phyloP scores from a whole-genome alignment of 306 rosid species.

The Rosa lucieae region DNA sequence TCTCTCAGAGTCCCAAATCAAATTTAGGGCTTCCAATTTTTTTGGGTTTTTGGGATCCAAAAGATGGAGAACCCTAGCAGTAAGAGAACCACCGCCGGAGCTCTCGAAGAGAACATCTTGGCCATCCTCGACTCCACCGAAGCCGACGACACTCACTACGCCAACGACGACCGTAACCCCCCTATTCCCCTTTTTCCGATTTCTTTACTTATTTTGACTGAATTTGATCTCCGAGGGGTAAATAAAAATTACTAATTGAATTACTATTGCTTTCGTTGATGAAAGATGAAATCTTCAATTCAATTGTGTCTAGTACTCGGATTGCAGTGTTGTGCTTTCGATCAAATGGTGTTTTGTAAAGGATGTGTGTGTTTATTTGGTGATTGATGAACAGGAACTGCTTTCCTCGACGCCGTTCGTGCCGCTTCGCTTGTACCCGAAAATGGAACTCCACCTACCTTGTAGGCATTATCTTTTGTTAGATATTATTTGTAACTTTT shows the following conservation, averaged over 20 bases:
- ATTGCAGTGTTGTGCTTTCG: background rate
- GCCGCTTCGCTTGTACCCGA: slow-evolving; percentile 59
- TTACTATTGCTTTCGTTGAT: background rate
- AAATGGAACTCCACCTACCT: slow-evolving; percentile 48
- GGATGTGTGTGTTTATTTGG: background rate
- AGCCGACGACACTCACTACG: slow-evolving; percentile 57
- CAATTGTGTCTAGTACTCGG: background rate
- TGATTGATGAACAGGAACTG: slow-evolving; percentile 47
- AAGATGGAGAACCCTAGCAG: slow-evolving; percentile 46
- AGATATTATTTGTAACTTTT: background rate
- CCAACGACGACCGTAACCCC: slow-evolving; percentile 63
- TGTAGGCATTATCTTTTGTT: slow-evolving; percentile 33
- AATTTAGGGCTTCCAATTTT: slow-evolving; percentile 20
- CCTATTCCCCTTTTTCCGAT: background rate
- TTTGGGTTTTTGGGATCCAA: background rate
- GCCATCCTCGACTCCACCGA: slow-evolving; percentile 67
- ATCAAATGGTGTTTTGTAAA: background rate
- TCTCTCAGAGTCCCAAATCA: background rate
- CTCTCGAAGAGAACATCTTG: slow-evolving; percentile 62
- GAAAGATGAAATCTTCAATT: background rate
- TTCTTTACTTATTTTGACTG: background rate
- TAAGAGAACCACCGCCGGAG: slow-evolving; percentile 36
- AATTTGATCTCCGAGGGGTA: slow-evolving; percentile 12
- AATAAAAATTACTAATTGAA: background rate
- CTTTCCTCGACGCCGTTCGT: slow-evolving; percentile 79